Evolutionary conservation across 2,329 filamentous ascomycete genomes (phyloP), one percentile per base, ranked within the genome.

Genomic region (Colletotrichum destructivum): DNA sequence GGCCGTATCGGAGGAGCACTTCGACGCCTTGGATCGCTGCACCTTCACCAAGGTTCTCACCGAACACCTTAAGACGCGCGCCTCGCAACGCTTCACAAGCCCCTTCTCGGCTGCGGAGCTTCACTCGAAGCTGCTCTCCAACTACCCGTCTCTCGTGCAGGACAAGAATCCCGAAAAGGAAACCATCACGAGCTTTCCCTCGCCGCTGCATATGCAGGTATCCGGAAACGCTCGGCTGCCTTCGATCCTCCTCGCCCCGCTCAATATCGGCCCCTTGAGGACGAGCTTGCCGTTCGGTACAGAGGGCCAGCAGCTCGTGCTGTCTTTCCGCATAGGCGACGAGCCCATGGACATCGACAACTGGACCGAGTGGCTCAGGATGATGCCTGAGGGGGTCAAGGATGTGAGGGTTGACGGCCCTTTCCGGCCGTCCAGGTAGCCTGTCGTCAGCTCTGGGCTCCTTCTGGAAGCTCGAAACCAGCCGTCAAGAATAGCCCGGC

Each of bases 341-440:
- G 87, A 88, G 31, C 82, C 83, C 40, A 79, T 88, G 71, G 85
- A 88, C 71, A 77, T 86, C 64, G 87, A 90, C 62, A 85, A 80
- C 66, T 89, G 88, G 88, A 82, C 85, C 65, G 88, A 90, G 75
- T 90, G 88, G 88, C 78, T 90, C 73, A 85, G 88, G 26, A 81
- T 87, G 76, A 88, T 90, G 84, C 88, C 88, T 2, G 87, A 89
- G 68, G 85, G 87, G 9, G 84, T 90, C 74, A 85, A 82, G 74
- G 88, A 89, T 69, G 82, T 89, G 66, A 87, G 86, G 77, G 84
- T 89, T 54, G 88, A 90, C 31, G 86, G 86, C 3, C 86, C 87
- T 23, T 87, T 81, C 72, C 79, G 79, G 77, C 81, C 81, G 76
- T 83, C 82, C 75, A 80, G 82, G 40, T 73, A 71, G 65, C 23